These are phyloP conservation scores for Lenwebbia sp. DNA, from an alignment of 345 rosid genomes.

Conservation along the genomic window DNA sequence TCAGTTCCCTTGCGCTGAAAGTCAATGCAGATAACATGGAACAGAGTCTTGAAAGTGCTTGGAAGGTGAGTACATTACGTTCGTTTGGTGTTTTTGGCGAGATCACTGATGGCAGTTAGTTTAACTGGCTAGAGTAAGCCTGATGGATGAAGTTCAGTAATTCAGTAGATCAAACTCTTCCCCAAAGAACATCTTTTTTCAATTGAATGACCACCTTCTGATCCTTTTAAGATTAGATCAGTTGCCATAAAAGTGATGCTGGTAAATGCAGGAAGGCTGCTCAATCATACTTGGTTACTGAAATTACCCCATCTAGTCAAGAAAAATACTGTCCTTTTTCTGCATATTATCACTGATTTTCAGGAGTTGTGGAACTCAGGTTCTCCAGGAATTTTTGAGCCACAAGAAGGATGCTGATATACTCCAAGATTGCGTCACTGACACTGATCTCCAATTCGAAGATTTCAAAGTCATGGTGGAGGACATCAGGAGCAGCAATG, in stretches of 20 bases:
- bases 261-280: neutral
- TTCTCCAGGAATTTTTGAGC: constrained; percentile 67
- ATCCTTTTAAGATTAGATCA: neutral
- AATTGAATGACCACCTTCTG: neutral
- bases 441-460: constrained; percentile 56
- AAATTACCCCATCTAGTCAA: neutral
- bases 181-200: neutral
- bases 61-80: constrained; percentile 53
- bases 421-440: constrained; percentile 37
- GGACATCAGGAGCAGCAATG: constrained; percentile 45
- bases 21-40: constrained; percentile 66
- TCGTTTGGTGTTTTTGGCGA: neutral
- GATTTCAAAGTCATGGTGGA: constrained; percentile 62
- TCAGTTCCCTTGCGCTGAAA: constrained; percentile 69
- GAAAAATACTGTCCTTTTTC: neutral
- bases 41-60: constrained; percentile 84
- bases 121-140: neutral
- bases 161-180: neutral
- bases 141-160: neutral
- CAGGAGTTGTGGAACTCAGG: constrained; percentile 23
- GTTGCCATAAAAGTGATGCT: neutral
- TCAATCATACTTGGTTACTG: neutral
- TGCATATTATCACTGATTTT: neutral
- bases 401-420: constrained; percentile 54
- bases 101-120: neutral